Percentiles rank a stretch among this genome's conserved stretches.
phyloP scores from a whole-genome alignment of 805 yeast species.

The Candida maris region DNA sequence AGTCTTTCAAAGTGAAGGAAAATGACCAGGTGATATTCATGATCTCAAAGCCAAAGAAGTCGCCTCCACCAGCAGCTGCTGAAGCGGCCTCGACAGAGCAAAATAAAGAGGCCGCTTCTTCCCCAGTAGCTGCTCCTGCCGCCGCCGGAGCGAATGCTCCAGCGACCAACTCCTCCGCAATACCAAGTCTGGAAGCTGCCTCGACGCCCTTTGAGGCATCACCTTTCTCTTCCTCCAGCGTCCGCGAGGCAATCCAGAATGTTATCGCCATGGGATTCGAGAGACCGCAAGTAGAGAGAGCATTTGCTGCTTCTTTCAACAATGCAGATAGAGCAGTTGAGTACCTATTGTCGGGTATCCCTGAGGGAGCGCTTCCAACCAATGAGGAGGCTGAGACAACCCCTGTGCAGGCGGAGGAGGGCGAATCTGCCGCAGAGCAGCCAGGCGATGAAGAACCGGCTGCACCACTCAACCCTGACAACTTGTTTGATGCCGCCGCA shows the following conservation, averaged over 20 bases:
- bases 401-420: constrained; percentile 21
- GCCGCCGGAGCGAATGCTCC: constrained; percentile 25
- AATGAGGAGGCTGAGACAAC: constrained; percentile 2
- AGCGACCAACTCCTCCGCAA: constrained; percentile 21
- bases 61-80: constrained; percentile 30
- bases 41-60: constrained; percentile 59
- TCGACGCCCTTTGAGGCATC: constrained; percentile 37
- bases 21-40: constrained; percentile 89
- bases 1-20: constrained; percentile 70
- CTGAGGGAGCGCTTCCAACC: constrained; percentile 41
- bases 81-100: constrained; percentile 9
- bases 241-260: constrained; percentile 74
- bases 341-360: constrained; percentile 85
- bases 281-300: constrained; percentile 80
- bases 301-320: constrained; percentile 91
- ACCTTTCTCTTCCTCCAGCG: constrained; percentile 72
- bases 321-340: constrained; percentile 99
- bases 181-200: constrained; percentile 22
- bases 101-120: constrained; percentile 19
- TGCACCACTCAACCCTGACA: constrained; percentile 38
- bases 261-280: constrained; percentile 97
- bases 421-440: constrained; percentile 14
- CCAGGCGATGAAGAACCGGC: constrained; percentile 20
- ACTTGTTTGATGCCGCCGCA: constrained; percentile 56
- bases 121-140: constrained; percentile 23